Evolutionary conservation across 495 filamentous ascomycete genomes (phyloP).

Genomic region (Xylaria curta): DNA sequence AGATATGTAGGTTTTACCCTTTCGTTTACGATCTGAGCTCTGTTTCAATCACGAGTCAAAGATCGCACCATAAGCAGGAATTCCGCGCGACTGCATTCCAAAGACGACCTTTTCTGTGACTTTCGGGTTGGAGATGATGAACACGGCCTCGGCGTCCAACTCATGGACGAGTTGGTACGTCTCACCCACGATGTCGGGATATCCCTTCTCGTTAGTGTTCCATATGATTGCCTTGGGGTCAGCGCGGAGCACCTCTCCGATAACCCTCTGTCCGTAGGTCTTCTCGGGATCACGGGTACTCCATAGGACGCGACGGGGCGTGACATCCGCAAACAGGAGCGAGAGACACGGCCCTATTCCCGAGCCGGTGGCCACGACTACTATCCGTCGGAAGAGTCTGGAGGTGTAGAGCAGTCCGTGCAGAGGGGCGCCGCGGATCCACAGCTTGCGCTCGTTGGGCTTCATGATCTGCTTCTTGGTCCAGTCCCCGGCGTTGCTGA

Average conservation of each 20-base stretch:
- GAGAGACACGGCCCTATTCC: conserved; percentile 76
- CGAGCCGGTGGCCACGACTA: conserved; percentile 83
- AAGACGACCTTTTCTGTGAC: conserved; percentile 76
- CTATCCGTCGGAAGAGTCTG: conserved; percentile 67
- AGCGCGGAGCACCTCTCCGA: conserved; percentile 49
- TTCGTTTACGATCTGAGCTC: too few relatives aligned
- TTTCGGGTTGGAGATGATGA: conserved; percentile 77
- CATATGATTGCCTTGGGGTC: conserved; percentile 58
- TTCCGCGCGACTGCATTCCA: conserved; percentile 70
- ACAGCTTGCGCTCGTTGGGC: conserved; percentile 62
- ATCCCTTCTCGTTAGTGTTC: conserved; percentile 52
- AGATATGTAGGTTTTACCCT: neutral
- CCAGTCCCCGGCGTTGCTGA: conserved; percentile 89
- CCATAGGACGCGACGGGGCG: conserved; percentile 58
- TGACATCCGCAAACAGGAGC: conserved; percentile 50
- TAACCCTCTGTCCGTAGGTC: conserved; percentile 54
- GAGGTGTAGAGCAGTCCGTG: conserved; percentile 77
- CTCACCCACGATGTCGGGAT: conserved; percentile 61
- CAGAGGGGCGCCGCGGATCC: conserved; percentile 60
- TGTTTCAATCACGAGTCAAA: conserved; percentile 69
- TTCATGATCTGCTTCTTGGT: conserved; percentile 67
- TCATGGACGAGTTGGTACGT: conserved; percentile 54
- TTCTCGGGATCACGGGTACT: conserved; percentile 49
- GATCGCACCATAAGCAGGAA: conserved; percentile 79
- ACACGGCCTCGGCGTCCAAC: conserved; percentile 65